A percentile compares a stretch with the other conserved stretches of the same genome.
These are phyloP conservation scores for Mucor circinelloides DNA, from an alignment of 371 early-diverging fungal genomes.

Conservation along the genomic window DNA sequence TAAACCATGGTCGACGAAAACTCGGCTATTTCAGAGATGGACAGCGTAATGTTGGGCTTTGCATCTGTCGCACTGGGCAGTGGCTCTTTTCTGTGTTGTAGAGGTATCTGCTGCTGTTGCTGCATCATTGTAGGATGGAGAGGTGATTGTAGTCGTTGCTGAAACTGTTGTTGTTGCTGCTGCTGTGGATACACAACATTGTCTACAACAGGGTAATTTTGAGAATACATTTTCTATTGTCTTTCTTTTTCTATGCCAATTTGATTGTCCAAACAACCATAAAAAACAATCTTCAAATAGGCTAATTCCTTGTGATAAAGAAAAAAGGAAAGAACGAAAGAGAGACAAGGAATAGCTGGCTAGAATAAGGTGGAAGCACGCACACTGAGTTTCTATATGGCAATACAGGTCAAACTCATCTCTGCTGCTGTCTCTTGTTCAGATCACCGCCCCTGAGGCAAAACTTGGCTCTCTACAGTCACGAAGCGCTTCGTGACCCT, in stretches of 20 bases:
- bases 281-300: not conserved
- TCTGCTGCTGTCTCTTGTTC: not conserved
- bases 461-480: not conserved
- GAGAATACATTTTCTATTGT: slow-evolving; percentile 11
- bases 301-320: not conserved
- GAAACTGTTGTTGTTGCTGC: slow-evolving; percentile 4
- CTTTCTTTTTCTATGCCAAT: not conserved
- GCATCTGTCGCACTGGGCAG: slow-evolving; percentile 36
- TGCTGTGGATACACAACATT: slow-evolving; percentile 1
- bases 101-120: not conserved
- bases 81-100: slow-evolving; percentile 21
- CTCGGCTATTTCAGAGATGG: slow-evolving; percentile 52
- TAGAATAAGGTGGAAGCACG: not conserved
- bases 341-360: not conserved
- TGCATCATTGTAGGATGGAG: not conserved
- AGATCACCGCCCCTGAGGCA: not conserved
- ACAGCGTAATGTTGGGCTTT: slow-evolving; percentile 24
- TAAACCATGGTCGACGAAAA: slow-evolving; percentile 66
- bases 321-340: not conserved
- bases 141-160: slow-evolving; percentile 1
- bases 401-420: not conserved
- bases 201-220: slow-evolving; percentile 7
- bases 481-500: not conserved
- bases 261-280: not conserved
- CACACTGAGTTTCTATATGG: not conserved